Evolutionary conservation across 768 basidiomycete genomes (phyloP), one percentile per base, ranked within the genome.

Genomic region (Kockovaella imperatae): DNA sequence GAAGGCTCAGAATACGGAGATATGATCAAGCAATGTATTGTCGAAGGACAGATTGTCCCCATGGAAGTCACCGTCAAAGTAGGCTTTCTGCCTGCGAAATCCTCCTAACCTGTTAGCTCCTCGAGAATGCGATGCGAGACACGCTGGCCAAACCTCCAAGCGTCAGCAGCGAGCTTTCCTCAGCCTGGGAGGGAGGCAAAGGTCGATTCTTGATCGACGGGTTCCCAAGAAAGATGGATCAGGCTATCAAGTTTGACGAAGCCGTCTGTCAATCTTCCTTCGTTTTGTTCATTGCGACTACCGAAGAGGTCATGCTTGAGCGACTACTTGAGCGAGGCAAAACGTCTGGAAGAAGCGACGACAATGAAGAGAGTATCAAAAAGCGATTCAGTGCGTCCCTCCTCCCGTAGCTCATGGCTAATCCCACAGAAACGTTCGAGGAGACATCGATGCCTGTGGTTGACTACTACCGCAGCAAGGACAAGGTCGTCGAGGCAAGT

Each of bases 201-300:
- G 87, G 87, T 21, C 81, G 88, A 38, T 99, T 97, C 77, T 77
- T 97, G 60, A 83, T 99, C 53, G 93, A 99, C 55, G 95, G 93
- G 1, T 97, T 97, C 74, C 95, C 93, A 46, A 80, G 93, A 52
- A 90, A 97, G 77, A 90, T 97, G 89, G 95, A 99, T 69, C 95
- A 99, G 73, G 93, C 91, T 0, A 52, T 83, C 62, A 82, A 82
- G 68, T 99, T 96, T 65, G 93, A 97, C 62, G 76, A 85, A 58
- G 77, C 81, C 39, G 93, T 95, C 49, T 95, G 90, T 72, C 53
- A 74, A 42, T 84, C 89, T 2, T 78, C 82, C 0, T 74, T 83
- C 49, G 85, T 91, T 26, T 73, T 99, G 42, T 95, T 85, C 77
- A 88, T 86, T 73, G 77, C 80, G 6, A 90, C 89, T 7, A 83